These are phyloP conservation scores for Erythrobasidium yunnanense DNA, from an alignment of 768 basidiomycete species.

Conservation along the genomic window DNA sequence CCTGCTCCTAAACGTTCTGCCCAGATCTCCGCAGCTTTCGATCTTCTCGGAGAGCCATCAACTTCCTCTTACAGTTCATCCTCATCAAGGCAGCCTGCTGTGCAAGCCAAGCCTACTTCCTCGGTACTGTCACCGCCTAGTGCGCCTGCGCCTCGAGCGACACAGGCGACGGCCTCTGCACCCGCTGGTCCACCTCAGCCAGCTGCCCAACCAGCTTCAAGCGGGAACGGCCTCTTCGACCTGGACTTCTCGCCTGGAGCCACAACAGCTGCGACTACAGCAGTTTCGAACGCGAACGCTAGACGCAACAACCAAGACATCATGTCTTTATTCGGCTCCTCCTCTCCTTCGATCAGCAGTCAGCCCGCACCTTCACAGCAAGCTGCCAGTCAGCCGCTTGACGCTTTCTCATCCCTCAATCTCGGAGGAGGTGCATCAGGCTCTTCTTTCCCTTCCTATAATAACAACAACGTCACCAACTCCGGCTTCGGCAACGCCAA, in stretches of 20 bases:
- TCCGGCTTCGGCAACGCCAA: background rate
- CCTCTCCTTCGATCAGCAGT: background rate
- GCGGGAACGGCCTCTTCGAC: slow-evolving; percentile 54
- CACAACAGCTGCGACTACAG: slow-evolving; percentile 37
- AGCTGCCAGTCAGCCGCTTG: background rate
- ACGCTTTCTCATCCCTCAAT: slow-evolving; percentile 18
- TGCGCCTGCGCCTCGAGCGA: background rate
- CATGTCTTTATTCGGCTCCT: slow-evolving; percentile 12
- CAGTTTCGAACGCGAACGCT: slow-evolving; percentile 36
- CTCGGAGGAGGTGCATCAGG: slow-evolving; percentile 15
- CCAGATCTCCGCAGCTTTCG: background rate
- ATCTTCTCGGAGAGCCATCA: slow-evolving; percentile 9
- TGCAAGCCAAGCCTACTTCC: too few relatives aligned
- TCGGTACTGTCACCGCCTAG: background rate
- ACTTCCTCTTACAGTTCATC: background rate
- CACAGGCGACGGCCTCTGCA: background rate
- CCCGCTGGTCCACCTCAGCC: slow-evolving; percentile 1
- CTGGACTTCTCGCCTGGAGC: slow-evolving; percentile 56
- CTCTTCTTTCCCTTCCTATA: background rate
- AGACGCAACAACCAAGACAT: slow-evolving; percentile 24
- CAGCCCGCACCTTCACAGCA: background rate
- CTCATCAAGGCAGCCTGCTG: too few relatives aligned
- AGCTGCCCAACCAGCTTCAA: slow-evolving; percentile 1
- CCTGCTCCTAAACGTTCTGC: background rate
- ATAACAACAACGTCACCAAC: background rate